A percentile compares a stretch with the other conserved stretches of the same genome.
Conservation (phyloP, 78 protist genomes). For the Dictyostelium discoideum region dicty_2.7 NC_007089.4:5327001-5327500, state of each 20-base stretch:
- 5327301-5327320: background rate
- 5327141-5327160: conserved; percentile 27
- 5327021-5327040: background rate
- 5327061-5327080: conserved; percentile 63
- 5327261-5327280: conserved; percentile 78
- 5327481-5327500: background rate
- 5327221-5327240: conserved; percentile 49
- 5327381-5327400: conserved; percentile 8
- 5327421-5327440: background rate
- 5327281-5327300: conserved; percentile 35
- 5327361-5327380: conserved; percentile 17
- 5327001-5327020: background rate
- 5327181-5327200: conserved; percentile 75
- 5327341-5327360: conserved; percentile 9
- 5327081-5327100: conserved; percentile 56
- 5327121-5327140: conserved; percentile 39
- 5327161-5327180: conserved; percentile 82
- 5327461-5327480: background rate
- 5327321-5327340: background rate
- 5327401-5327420: background rate
- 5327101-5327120: background rate
- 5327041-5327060: conserved; percentile 77
- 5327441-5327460: background rate
- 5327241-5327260: conserved; percentile 44
- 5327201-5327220: conserved; percentile 56